Percentiles rank a stretch among this genome's conserved stretches.
Evolutionary conservation across 495 filamentous ascomycete species (phyloP).

Genomic region (Neurospora pannonica): DNA sequence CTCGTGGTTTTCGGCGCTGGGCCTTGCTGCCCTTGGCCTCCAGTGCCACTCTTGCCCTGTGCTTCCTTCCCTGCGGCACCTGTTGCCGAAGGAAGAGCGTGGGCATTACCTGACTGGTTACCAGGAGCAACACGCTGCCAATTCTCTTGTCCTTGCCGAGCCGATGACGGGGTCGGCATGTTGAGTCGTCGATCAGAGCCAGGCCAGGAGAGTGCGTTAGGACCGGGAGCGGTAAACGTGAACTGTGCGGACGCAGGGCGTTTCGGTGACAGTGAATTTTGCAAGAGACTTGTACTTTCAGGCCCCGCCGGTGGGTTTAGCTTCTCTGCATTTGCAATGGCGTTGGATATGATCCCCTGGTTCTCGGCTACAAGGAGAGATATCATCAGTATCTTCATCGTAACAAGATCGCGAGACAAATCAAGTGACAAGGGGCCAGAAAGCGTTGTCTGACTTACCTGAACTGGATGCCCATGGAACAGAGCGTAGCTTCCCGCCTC

Average conservation of each 20-base stretch:
- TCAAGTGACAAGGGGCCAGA: not conserved
- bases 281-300: conserved; percentile 67
- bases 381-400: not conserved
- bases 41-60: not conserved
- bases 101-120: conserved; percentile 1
- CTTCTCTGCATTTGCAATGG: conserved; percentile 82
- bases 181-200: conserved; percentile 41
- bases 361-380: conserved; percentile 30
- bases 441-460: conserved; percentile 27
- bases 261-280: conserved; percentile 54
- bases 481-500: conserved; percentile 33
- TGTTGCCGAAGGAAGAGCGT: not conserved
- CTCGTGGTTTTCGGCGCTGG: conserved; percentile 10
- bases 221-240: conserved; percentile 64
- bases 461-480: conserved; percentile 29
- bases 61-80: conserved; percentile 7
- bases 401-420: not conserved
- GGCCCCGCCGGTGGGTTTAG: conserved; percentile 50
- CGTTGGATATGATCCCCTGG: conserved; percentile 74
- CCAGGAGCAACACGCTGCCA: conserved; percentile 7
- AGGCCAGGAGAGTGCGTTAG: conserved; percentile 38
- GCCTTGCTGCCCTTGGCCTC: conserved; percentile 1
- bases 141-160: conserved; percentile 8
- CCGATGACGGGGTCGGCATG: not conserved
- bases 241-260: conserved; percentile 68